Conservation (phyloP, 2,329 filamentous ascomycete species). For the Alternaria sp. region DNA sequence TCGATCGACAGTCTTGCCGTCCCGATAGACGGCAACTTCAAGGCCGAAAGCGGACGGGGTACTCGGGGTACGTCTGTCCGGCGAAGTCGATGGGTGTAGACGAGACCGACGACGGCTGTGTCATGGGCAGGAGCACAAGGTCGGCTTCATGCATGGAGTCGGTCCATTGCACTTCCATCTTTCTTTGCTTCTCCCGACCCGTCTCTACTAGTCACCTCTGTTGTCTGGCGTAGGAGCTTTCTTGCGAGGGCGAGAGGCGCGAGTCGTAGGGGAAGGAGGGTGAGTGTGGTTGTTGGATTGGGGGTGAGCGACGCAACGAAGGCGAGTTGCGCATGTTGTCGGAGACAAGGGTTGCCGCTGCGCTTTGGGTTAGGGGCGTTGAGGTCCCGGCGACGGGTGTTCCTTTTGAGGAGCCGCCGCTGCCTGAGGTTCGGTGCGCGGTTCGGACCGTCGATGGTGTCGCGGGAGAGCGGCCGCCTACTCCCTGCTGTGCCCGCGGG, state of each 20-base stretch:
- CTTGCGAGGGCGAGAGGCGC: constrained; percentile 36
- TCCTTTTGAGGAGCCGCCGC: constrained; percentile 35
- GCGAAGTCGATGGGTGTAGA: constrained; percentile 29
- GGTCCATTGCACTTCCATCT: constrained; percentile 47
- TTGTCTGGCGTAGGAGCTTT: constrained; percentile 31
- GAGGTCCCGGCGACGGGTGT: constrained; percentile 33
- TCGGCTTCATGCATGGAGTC: constrained; percentile 42
- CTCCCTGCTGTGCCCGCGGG: constrained; percentile 38
- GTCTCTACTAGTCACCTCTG: constrained; percentile 42
- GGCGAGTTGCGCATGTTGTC: constrained; percentile 37
- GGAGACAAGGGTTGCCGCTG: constrained; percentile 35
- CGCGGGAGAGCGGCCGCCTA: constrained; percentile 36
- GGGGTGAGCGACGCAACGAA: constrained; percentile 39
- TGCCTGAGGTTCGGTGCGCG: constrained; percentile 32
- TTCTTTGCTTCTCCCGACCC: constrained; percentile 41
- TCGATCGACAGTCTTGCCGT: neutral
- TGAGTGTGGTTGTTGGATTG: constrained; percentile 17
- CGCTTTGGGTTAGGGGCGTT: constrained; percentile 36
- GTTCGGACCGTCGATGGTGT: constrained; percentile 44
- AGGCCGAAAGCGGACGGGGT: neutral
- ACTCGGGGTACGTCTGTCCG: neutral
- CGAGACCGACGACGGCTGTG: constrained; percentile 24
- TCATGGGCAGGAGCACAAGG: constrained; percentile 40
- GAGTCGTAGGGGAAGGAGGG: constrained; percentile 22
- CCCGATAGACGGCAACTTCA: neutral